A percentile compares a stretch with the other conserved stretches of the same genome.
Conservation (phyloP, 1,284 basidiomycete genomes). For the Inonotus obliquus region DNA sequence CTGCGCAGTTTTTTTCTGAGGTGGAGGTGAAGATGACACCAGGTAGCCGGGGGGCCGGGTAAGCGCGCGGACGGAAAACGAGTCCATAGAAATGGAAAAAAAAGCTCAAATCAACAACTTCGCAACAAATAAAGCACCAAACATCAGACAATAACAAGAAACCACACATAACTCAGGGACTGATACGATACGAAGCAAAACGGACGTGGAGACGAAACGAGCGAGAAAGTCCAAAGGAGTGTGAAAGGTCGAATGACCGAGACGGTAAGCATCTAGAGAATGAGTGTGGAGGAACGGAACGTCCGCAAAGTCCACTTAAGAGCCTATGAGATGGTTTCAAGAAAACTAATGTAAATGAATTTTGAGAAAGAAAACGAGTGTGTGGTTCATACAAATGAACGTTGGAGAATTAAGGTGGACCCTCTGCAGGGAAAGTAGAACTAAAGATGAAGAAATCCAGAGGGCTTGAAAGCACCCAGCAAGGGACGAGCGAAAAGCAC, state of each 20-base stretch:
- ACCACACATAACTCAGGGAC: background rate
- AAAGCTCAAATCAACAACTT: no score
- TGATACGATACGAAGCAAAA: background rate
- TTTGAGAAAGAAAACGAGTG: background rate
- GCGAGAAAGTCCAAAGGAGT: background rate
- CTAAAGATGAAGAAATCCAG: background rate
- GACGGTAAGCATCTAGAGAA: background rate
- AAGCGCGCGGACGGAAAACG: no score
- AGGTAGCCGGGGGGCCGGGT: no score
- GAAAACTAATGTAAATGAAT: background rate
- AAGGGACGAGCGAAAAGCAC: background rate
- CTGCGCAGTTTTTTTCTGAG: background rate
- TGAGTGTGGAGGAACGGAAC: background rate
- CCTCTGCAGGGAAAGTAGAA: background rate
- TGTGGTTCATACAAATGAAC: background rate
- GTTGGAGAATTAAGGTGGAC: background rate
- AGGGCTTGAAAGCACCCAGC: background rate
- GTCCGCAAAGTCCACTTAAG: background rate
- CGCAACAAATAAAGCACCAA: background rate
- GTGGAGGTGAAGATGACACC: no score
- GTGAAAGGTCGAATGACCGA: background rate
- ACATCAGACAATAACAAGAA: background rate
- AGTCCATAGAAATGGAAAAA: no score
- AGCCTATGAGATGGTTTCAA: background rate
- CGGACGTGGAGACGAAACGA: background rate